These are phyloP conservation scores for Omphalotus olearius DNA, from an alignment of 1,284 basidiomycete species.

Conservation along the genomic window DNA sequence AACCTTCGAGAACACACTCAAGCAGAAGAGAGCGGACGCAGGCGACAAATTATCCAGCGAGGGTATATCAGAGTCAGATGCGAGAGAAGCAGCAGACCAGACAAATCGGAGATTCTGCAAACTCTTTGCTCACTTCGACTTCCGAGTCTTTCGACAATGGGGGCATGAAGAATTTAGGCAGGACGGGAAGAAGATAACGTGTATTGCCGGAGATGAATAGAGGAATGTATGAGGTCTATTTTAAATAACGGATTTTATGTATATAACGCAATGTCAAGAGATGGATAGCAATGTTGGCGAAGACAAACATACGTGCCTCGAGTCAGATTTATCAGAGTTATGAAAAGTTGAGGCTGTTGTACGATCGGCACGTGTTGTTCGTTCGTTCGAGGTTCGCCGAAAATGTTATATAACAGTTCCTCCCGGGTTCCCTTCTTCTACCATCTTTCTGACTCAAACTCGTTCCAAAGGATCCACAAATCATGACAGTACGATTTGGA, in stretches of 20 bases:
- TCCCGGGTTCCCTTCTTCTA: not conserved
- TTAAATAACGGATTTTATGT: conserved; percentile 13
- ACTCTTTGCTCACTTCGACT: conserved; percentile 29
- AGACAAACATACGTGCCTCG: too few relatives aligned
- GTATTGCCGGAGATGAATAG: not conserved
- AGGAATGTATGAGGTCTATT: not conserved
- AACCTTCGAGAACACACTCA: conserved; percentile 9
- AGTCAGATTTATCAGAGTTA: too few relatives aligned
- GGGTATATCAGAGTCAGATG: conserved; percentile 10
- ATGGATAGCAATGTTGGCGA: not conserved
- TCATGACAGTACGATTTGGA: conserved; percentile 56
- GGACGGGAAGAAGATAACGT: conserved; percentile 7
- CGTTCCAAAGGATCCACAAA: not conserved
- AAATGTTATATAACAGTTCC: too few relatives aligned
- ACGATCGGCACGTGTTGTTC: conserved; percentile 3
- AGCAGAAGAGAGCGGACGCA: conserved; percentile 2
- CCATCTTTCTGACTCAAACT: not conserved
- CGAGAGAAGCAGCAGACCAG: conserved; percentile 4
- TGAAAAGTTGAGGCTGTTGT: too few relatives aligned
- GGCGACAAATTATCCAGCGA: conserved; percentile 8
- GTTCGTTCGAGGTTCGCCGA: too few relatives aligned
- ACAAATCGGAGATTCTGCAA: conserved; percentile 17
- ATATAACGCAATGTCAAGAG: conserved; percentile 12
- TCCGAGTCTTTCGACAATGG: conserved; percentile 40
- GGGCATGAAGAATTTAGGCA: conserved; percentile 40